Evolutionary conservation across 2,329 filamentous ascomycete genomes (phyloP).

Genomic region (Macrophomina tecta): DNA sequence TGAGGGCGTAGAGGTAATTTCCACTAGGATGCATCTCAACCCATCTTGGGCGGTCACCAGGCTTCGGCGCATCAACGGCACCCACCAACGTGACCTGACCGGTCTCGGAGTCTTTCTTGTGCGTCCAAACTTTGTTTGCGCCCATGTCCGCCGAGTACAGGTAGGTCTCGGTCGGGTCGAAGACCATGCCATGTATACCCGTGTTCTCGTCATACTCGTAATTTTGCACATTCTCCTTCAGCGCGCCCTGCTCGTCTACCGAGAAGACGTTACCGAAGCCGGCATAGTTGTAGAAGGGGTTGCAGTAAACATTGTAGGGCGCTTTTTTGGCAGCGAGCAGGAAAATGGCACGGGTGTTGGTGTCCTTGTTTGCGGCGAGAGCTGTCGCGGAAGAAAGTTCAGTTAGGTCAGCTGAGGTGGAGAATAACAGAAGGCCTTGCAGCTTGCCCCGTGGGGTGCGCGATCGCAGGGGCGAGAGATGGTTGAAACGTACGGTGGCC

Average conservation of each 20-base stretch:
- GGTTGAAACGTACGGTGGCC: constrained; percentile 68
- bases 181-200: constrained; percentile 83
- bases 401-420: constrained; percentile 19
- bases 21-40: constrained; percentile 82
- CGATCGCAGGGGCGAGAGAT: background rate
- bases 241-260: constrained; percentile 61
- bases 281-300: constrained; percentile 87
- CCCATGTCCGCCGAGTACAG: constrained; percentile 81
- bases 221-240: constrained; percentile 72
- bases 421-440: constrained; percentile 21
- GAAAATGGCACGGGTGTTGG: constrained; percentile 89
- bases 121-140: constrained; percentile 83
- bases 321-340: constrained; percentile 78
- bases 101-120: constrained; percentile 69
- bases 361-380: constrained; percentile 69
- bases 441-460: constrained; percentile 26
- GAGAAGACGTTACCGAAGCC: constrained; percentile 81
- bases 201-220: constrained; percentile 73
- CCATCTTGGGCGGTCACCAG: constrained; percentile 83
- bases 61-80: constrained; percentile 71
- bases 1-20: constrained; percentile 81
- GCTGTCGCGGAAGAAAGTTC: constrained; percentile 52
- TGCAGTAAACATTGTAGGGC: constrained; percentile 84
- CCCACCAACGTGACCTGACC: constrained; percentile 73
- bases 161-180: constrained; percentile 74